These are phyloP conservation scores for Candida odintsovae DNA, from an alignment of 805 yeast species.

Conservation along the genomic window DNA sequence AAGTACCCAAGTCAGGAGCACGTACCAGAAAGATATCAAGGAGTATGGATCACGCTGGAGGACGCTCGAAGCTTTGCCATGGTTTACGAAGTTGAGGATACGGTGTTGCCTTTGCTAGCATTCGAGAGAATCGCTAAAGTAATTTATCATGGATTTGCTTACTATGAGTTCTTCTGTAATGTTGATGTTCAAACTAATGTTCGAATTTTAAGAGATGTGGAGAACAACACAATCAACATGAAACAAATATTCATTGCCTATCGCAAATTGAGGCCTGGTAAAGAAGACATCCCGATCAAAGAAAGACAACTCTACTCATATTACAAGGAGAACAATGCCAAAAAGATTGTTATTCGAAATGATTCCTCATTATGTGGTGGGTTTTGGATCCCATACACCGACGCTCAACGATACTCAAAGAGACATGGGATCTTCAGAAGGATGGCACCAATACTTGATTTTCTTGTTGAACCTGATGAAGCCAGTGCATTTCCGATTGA, in stretches of 20 bases:
- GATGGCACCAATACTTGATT: slow-evolving; percentile 14
- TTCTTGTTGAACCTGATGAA: slow-evolving; percentile 12
- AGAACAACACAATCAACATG: slow-evolving; percentile 16
- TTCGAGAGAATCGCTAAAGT: slow-evolving; percentile 23
- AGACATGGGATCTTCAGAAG: slow-evolving; percentile 13
- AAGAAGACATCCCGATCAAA: slow-evolving; percentile 2
- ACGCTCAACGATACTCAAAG: slow-evolving; percentile 12
- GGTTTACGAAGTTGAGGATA: slow-evolving; percentile 8
- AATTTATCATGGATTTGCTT: slow-evolving; percentile 18
- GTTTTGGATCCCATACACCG: slow-evolving; percentile 18
- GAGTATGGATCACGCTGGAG: slow-evolving; percentile 19
- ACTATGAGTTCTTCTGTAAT: slow-evolving; percentile 22
- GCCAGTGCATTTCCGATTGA: slow-evolving; percentile 6
- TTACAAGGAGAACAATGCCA: slow-evolving; percentile 3
- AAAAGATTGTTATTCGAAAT: slow-evolving; percentile 7
- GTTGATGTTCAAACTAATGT: slow-evolving; percentile 12
- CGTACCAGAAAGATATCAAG: slow-evolving; percentile 7
- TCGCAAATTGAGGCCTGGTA: slow-evolving; percentile 11
- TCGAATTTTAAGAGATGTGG: slow-evolving; percentile 20
- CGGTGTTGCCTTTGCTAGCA: slow-evolving; percentile 15
- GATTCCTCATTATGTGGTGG: slow-evolving; percentile 26
- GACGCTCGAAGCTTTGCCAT: slow-evolving; percentile 19
- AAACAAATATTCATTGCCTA: slow-evolving; percentile 20
- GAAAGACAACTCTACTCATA: slow-evolving; percentile 12
- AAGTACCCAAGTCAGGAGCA: background rate